Conservation (phyloP, 1,139 yeast genomes). For the Candida neerlandica region DNA sequence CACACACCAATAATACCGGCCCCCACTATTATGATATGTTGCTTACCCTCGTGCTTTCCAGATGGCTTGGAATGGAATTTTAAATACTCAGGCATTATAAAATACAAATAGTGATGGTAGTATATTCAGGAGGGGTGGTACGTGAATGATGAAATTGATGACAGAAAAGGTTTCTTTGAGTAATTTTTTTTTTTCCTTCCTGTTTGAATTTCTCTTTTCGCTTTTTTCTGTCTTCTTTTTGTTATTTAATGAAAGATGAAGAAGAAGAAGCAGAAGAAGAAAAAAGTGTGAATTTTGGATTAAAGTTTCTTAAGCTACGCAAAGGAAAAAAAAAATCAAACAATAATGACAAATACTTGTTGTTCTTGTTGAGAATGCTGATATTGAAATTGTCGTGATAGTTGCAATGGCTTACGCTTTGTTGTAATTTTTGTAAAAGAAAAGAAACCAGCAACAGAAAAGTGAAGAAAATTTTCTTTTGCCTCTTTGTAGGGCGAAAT, state of each 20-base stretch:
- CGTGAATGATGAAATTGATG: background rate
- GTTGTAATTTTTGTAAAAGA: background rate
- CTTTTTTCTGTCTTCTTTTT: slow-evolving; percentile 5
- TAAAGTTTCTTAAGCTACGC: background rate
- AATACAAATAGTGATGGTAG: background rate
- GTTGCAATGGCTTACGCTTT: background rate
- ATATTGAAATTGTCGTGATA: background rate
- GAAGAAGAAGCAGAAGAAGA: no score
- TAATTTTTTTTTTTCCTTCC: background rate
- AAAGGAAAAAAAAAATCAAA: background rate
- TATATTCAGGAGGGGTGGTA: background rate
- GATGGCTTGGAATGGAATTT: slow-evolving; percentile 50
- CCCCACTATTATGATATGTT: slow-evolving; percentile 77
- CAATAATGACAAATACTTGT: background rate
- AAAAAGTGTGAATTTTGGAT: background rate
- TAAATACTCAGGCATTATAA: slow-evolving; percentile 37
- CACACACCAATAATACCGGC: slow-evolving; percentile 98
- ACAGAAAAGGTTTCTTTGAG: background rate
- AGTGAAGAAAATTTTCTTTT: background rate
- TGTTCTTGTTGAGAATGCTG: background rate
- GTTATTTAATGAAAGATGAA: background rate
- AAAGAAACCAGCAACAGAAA: background rate
- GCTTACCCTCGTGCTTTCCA: slow-evolving; percentile 60
- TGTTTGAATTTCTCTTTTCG: background rate
- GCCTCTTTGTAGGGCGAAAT: background rate